Percentiles rank a stretch among this genome's conserved stretches.
These are phyloP conservation scores for Bacidia gigantensis DNA, from an alignment of 495 filamentous ascomycete genomes.

Conservation along the genomic window DNA sequence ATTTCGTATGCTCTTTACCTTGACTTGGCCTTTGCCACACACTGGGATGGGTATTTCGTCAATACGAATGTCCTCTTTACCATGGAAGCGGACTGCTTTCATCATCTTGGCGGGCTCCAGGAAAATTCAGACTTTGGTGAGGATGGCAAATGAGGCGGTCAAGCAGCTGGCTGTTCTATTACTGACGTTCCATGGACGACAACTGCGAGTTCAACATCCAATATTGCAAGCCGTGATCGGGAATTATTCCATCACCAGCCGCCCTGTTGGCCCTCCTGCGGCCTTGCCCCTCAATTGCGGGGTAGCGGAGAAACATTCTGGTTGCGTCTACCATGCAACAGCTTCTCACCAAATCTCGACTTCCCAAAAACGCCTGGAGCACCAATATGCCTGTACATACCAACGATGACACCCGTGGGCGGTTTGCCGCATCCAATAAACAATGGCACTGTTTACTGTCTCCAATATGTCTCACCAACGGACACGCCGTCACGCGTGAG, in stretches of 20 bases:
- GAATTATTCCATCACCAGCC: neutral
- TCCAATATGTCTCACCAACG: neutral
- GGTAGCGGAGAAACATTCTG: neutral
- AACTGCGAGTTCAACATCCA: no score
- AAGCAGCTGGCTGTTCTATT: no score
- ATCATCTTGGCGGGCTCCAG: slow-evolving; percentile 22
- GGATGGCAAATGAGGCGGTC: no score
- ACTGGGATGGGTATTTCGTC: slow-evolving; percentile 29
- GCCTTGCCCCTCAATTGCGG: neutral
- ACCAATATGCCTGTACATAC: no score
- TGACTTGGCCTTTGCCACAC: slow-evolving; percentile 29
- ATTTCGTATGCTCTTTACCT: slow-evolving; percentile 17
- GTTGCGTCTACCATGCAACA: neutral
- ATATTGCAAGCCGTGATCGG: no score
- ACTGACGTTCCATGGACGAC: no score
- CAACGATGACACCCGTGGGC: no score
- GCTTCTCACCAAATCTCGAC: no score
- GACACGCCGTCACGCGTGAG: neutral
- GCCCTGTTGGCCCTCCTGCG: neutral
- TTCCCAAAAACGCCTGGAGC: no score
- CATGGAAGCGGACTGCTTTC: slow-evolving; percentile 33
- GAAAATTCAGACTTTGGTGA: no score
- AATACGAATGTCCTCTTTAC: slow-evolving; percentile 27
- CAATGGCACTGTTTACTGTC: neutral
- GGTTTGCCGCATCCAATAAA: no score